Conservation (phyloP, 1,284 basidiomycete species). For the Flammula alnicola region DNA sequence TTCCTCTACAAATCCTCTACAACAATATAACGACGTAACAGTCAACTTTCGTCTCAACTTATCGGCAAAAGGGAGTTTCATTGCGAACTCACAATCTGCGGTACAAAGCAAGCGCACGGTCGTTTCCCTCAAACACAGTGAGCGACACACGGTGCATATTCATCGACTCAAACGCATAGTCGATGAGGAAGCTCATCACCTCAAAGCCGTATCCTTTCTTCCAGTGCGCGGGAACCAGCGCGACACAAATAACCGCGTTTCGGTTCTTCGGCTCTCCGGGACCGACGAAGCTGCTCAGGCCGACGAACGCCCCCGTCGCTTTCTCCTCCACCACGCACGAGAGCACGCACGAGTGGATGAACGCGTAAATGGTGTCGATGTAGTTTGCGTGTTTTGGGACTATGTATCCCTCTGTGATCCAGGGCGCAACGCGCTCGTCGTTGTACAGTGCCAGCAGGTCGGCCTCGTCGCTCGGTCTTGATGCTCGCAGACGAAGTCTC, state of each 20-base stretch:
- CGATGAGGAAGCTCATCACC: slow-evolving; percentile 15
- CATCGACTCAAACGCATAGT: slow-evolving; percentile 19
- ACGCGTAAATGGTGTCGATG: slow-evolving; percentile 11
- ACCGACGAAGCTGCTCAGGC: slow-evolving; percentile 13
- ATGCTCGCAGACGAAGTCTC: slow-evolving; percentile 14
- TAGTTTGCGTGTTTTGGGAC: slow-evolving; percentile 12
- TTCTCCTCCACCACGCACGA: slow-evolving; percentile 16
- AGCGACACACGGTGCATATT: slow-evolving; percentile 19
- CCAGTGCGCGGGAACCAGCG: slow-evolving; percentile 12
- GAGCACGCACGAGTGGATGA: slow-evolving; percentile 11
- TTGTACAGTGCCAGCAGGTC: slow-evolving; percentile 17
- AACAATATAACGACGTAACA: too few relatives aligned
- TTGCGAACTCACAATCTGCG: slow-evolving; percentile 13
- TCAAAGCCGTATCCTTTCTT: slow-evolving; percentile 14
- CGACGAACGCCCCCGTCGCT: slow-evolving; percentile 12
- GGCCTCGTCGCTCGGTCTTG: slow-evolving; percentile 4
- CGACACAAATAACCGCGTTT: slow-evolving; percentile 16
- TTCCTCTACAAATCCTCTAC: slow-evolving; percentile 31
- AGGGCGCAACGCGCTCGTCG: slow-evolving; percentile 12
- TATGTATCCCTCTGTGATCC: slow-evolving; percentile 17
- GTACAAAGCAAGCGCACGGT: slow-evolving; percentile 16
- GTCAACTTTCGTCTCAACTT: too few relatives aligned
- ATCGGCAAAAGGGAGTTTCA: too few relatives aligned
- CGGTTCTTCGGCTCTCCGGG: slow-evolving; percentile 15
- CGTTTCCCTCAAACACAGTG: slow-evolving; percentile 21